phyloP scores from a whole-genome alignment of 208 protist species.

The Leishmania tropica region DNA sequence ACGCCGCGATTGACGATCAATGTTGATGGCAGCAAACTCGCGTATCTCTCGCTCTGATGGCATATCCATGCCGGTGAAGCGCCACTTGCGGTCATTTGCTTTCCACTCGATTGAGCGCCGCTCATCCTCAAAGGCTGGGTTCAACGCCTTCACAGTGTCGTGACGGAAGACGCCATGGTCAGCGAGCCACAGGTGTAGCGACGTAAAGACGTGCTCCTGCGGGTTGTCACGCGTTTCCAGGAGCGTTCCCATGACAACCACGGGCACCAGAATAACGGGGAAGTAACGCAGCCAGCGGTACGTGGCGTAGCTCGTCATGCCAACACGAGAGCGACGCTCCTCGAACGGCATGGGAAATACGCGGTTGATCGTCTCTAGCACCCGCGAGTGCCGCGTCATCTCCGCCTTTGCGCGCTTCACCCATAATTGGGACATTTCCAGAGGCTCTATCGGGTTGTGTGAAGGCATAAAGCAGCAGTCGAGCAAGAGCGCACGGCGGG shows the following conservation, averaged over 20 bases:
- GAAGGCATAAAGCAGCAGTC: not conserved
- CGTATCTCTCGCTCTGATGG: constrained; percentile 75
- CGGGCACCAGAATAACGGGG: constrained; percentile 68
- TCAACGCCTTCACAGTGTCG: constrained; percentile 87
- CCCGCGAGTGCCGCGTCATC: constrained; percentile 79
- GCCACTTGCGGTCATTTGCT: constrained; percentile 86
- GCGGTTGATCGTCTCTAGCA: constrained; percentile 84
- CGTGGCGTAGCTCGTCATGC: constrained; percentile 85
- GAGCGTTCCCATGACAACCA: constrained; percentile 61
- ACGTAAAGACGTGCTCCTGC: constrained; percentile 86
- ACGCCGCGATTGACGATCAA: constrained; percentile 44
- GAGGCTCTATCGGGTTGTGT: not conserved
- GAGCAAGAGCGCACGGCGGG: not conserved
- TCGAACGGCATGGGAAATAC: constrained; percentile 88
- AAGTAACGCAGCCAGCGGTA: constrained; percentile 87
- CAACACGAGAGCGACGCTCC: constrained; percentile 81
- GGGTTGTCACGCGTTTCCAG: constrained; percentile 85
- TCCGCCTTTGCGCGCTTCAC: constrained; percentile 89
- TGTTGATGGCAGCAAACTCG: constrained; percentile 90
- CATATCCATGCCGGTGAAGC: constrained; percentile 83
- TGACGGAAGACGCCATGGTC: constrained; percentile 89
- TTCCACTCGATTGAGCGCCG: constrained; percentile 82
- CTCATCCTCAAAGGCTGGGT: constrained; percentile 88
- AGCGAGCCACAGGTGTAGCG: constrained; percentile 86
- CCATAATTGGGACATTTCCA: constrained; percentile 83